phyloP scores from a whole-genome alignment of 2,329 filamentous ascomycete genomes.

The Clarireedia hainanense region DNA sequence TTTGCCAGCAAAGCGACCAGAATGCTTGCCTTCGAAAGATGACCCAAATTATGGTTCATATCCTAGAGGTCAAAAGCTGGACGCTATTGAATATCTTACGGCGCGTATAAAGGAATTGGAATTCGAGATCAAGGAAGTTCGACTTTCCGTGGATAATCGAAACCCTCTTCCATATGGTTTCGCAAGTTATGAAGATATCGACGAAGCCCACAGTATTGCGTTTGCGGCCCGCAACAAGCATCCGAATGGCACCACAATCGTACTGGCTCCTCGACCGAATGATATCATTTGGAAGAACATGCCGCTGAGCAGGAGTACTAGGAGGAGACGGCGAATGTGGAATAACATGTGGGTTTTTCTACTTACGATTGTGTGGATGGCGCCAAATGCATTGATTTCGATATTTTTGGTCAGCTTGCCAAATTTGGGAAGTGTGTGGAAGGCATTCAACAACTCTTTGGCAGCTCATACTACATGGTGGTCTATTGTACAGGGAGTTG shows the following conservation, averaged over 20 bases:
- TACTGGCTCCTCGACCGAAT: slow-evolving; percentile 74
- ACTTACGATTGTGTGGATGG: slow-evolving; percentile 80
- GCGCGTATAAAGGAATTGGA: slow-evolving; percentile 78
- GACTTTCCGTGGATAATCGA: slow-evolving; percentile 74
- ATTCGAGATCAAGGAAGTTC: slow-evolving; percentile 73
- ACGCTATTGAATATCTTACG: slow-evolving; percentile 90
- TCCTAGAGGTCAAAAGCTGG: slow-evolving; percentile 66
- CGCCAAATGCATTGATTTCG: slow-evolving; percentile 87
- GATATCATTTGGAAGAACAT: slow-evolving; percentile 97
- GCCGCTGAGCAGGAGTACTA: slow-evolving; percentile 57
- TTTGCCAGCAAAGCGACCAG: slow-evolving; percentile 68
- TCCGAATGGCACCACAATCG: slow-evolving; percentile 68
- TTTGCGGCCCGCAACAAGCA: slow-evolving; percentile 75
- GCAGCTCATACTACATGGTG: slow-evolving; percentile 57
- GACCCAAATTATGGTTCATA: slow-evolving; percentile 61
- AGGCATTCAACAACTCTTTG: slow-evolving; percentile 61
- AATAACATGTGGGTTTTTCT: slow-evolving; percentile 79
- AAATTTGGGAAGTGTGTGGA: slow-evolving; percentile 77
- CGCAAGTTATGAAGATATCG: slow-evolving; percentile 83
- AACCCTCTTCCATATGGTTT: slow-evolving; percentile 90
- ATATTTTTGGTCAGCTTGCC: slow-evolving; percentile 83
- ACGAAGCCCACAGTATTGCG: slow-evolving; percentile 81
- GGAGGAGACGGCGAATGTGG: slow-evolving; percentile 65
- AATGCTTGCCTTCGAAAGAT: slow-evolving; percentile 72
- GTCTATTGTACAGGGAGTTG: slow-evolving; percentile 87